Evolutionary conservation across 768 basidiomycete genomes (phyloP), one percentile per base, ranked within the genome.

Genomic region (Leccinum olivaceopallidum): DNA sequence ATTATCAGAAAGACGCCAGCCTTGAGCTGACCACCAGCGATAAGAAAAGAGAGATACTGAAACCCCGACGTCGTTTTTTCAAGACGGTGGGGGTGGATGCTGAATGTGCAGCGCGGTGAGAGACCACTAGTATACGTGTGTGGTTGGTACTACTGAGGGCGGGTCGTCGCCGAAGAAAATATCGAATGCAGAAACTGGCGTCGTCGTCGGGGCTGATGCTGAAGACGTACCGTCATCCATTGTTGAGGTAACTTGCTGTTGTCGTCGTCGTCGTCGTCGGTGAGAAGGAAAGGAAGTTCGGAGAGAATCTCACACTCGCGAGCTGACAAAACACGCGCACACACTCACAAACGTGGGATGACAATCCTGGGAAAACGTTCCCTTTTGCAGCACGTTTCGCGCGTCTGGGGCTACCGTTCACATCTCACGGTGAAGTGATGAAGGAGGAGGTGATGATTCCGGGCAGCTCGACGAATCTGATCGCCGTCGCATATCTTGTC

Each of bases 201-300:
- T 75, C 73, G 86, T 78, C 76, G 86, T 77, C 80, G 87, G 80
- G 78, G 85, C 79, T 83, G 85, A 87, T 87, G 87, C 81, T 88
- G 88, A 82, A 73, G 79, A 89, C 88, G 88, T 89, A 89, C 88
- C 88, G 86, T 89, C 81, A 81, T 81, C 80, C 80, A 81, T 81
- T 69, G 73, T 75, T 79, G 79, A 66, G 52, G 53, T 67, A 56
- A 58, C 61, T 71, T 74, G 26, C 12, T 47, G 44, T 68, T 69
- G 73, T 34, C 61, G 72, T 58, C 53, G 72, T 58, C 55, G 64
- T 26, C 56, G 66, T 55, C 39, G 64, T 60, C 47, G 54, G 34
- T 22, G 50, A 60, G 50, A 52, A 6, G 7, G 26, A 18, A 34
- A 34, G 56, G 39, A 26, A 53, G 16, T 22, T 34, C 24, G 50